These are phyloP conservation scores for Dalechampia spathulata DNA, from an alignment of 441 rosid species.

Conservation along the genomic window DNA sequence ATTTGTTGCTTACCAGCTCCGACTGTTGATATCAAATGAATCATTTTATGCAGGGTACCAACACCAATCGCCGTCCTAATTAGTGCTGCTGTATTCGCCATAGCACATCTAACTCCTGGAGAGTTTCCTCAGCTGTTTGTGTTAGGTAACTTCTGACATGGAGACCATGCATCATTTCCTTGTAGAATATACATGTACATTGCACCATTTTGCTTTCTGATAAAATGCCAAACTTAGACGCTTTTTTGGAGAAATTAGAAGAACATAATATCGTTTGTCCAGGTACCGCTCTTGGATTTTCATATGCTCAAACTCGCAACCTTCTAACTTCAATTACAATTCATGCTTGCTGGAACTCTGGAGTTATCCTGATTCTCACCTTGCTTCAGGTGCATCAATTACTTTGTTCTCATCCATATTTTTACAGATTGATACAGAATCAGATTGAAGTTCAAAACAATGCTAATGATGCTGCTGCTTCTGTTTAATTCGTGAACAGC, in stretches of 20 bases:
- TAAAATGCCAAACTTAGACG: not conserved
- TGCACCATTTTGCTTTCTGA: not conserved
- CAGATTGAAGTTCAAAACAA: too few species aligned
- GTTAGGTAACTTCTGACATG: slow-evolving; percentile 37
- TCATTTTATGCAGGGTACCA: slow-evolving; percentile 53
- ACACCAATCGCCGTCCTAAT: slow-evolving; percentile 68
- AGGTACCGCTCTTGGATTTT: slow-evolving; percentile 70
- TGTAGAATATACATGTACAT: not conserved
- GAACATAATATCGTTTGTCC: slow-evolving; percentile 4
- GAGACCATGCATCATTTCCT: not conserved
- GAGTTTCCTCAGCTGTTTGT: slow-evolving; percentile 84
- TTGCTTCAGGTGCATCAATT: slow-evolving; percentile 59
- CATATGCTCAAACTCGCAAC: slow-evolving; percentile 88
- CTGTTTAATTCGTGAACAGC: slow-evolving; percentile 22
- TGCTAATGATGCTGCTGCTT: not conserved
- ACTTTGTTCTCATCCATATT: not conserved
- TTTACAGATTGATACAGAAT: not conserved
- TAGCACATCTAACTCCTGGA: slow-evolving; percentile 86
- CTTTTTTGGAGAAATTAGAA: too few species aligned
- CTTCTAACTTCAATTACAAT: slow-evolving; percentile 70
- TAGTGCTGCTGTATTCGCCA: slow-evolving; percentile 85
- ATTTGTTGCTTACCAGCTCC: not conserved
- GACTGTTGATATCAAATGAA: not conserved
- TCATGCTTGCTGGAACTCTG: slow-evolving; percentile 85
- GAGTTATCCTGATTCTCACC: slow-evolving; percentile 74